Base-by-base conservation (phyloP, 768 basidiomycete species). In the Piloderma croceum region DNA sequence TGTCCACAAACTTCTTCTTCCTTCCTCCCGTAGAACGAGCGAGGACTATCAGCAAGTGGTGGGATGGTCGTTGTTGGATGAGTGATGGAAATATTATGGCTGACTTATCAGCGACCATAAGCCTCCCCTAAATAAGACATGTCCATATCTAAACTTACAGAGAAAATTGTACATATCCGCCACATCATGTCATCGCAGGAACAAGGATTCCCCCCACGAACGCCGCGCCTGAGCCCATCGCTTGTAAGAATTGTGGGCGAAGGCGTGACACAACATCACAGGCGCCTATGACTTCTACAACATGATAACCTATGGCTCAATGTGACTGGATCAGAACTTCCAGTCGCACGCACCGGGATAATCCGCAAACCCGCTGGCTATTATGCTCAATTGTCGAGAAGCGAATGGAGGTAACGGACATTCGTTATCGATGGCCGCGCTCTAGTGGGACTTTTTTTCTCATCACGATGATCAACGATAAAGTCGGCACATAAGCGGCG, bases 1-100 rank as follows among this genome's bases (percentile, higher is more conserved):
- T 65, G 63, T 79, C 74, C 63, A 76, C 60, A 65, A 60, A 70
- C 77, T 68, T 68, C 74, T 72, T 29, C 64, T 80, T 71, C 69
- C 79, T 77, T 73, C 76, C 76, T 75, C 79, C 67, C 71, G 68
- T 18, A 17, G n/a, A n/a, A 24, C 21, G 34, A 9, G 10, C 25
- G 25, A 12, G 24, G 24, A 17, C 38, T 25, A 25, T 31, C 24
- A 39, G 11, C 25, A 15, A 39, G 38, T 25, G 38, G 20, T 11
- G 20, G 24, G 6, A 18, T 25, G 25, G 20, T 39, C 13, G 20
- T 23, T 18, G 38, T 29, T 29, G 27, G 27, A 9, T 9, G 15
- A 15, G 15, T 29, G 9, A 29, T 29, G 15, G 15, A 15, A 9
- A 9, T 9, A 15, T 15, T 29, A 9, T 9, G 27, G 10, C 10